phyloP scores from a whole-genome alignment of 2,329 filamentous ascomycete species.

The Cryphonectria japonica region DNA sequence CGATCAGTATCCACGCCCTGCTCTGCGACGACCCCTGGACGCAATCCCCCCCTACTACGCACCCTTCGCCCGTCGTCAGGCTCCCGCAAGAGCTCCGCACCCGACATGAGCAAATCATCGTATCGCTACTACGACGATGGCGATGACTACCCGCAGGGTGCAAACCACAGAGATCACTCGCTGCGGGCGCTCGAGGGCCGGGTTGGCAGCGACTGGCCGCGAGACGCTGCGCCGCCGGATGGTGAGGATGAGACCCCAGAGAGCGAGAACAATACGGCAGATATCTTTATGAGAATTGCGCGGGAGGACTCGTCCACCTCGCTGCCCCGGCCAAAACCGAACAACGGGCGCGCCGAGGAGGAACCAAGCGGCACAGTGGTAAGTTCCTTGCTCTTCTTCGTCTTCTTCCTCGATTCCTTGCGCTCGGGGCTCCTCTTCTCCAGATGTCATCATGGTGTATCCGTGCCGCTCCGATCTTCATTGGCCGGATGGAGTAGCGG shows the following conservation, averaged over 20 bases:
- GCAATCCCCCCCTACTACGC: constrained; percentile 59
- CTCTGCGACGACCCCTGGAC: constrained; percentile 36
- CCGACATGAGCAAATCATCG: constrained; percentile 55
- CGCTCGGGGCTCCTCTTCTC: not conserved
- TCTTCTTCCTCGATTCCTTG: not conserved
- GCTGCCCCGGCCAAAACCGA: constrained; percentile 38
- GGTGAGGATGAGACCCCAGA: constrained; percentile 47
- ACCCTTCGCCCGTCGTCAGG: constrained; percentile 61
- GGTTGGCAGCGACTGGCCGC: constrained; percentile 40
- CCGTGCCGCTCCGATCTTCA: constrained; percentile 8
- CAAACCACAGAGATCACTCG: constrained; percentile 52
- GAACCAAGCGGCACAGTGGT: constrained; percentile 35
- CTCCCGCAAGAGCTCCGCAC: constrained; percentile 56
- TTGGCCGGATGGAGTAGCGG: constrained; percentile 25
- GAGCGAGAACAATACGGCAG: constrained; percentile 50
- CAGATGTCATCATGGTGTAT: not conserved
- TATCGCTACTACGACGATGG: constrained; percentile 51
- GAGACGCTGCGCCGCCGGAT: constrained; percentile 46
- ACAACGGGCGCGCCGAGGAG: constrained; percentile 39
- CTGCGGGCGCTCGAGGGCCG: constrained; percentile 56
- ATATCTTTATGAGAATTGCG: constrained; percentile 63
- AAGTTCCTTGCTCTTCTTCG: constrained; percentile 12
- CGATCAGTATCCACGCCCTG: constrained; percentile 38
- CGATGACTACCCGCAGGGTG: constrained; percentile 44
- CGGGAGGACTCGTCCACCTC: constrained; percentile 49